Evolutionary conservation across 805 yeast genomes (phyloP), one percentile per base, ranked within the genome.

Genomic region (Kodamaea fukazawae): DNA sequence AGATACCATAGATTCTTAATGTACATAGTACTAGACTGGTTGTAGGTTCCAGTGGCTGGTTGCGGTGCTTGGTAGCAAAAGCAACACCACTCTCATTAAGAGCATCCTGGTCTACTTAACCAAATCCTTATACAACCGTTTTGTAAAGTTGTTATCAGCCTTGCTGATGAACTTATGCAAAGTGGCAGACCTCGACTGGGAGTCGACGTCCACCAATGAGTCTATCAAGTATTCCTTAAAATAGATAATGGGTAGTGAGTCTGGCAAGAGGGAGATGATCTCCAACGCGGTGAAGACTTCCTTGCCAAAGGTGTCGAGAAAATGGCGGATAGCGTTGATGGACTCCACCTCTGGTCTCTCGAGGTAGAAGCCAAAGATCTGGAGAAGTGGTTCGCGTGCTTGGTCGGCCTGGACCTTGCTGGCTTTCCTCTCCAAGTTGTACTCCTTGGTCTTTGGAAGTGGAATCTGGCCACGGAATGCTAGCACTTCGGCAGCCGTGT

Each of bases 401-500:
- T 6, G 23, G n/a, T n/a, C n/a, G 23, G 23, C 5, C 7, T 20
- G 8, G 23, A 6, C 23, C 7, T 8, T 8, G 8, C 23, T 8
- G 8, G 7, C 23, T 20, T 20, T 20, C 39, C 11, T 30, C 22
- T 7, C 18, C 17, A 15, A 15, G n/a, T 7, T 4, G 17, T 15
- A 20, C 23, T 20, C 23, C 23, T 20, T 26, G 4, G 14, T 15
- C 20, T 12, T 22, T 12, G 35, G 38, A 1, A 14, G 23, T 10
- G 65, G 63, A 5, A 59, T 43, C 7, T 39, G 38, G 3, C 48
- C 51, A 30, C 49, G 34, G 1, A 60, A 23, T 0, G 63, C 64
- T 31, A 50, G 46, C 36, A 49, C 52, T 34, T 69, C 74, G 3
- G 72, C 71, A 4, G 58, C 43, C 4, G 63, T 54, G 42, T 43